Percentiles rank a stretch among this genome's conserved stretches.
Evolutionary conservation across 768 basidiomycete genomes (phyloP).

Genomic region (Chalciporus piperatus): DNA sequence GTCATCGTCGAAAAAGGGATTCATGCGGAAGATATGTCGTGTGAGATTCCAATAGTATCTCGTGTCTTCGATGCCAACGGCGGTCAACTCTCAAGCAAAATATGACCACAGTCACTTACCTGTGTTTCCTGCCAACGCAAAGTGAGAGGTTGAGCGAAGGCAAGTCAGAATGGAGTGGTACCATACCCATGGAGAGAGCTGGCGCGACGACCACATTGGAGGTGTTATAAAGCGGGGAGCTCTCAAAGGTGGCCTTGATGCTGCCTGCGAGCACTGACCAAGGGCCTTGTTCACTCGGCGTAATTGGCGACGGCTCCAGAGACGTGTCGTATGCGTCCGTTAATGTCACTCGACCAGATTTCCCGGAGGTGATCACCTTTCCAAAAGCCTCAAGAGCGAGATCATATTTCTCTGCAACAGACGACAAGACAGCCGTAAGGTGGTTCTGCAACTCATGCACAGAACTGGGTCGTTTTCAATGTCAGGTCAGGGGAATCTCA

Average conservation of each 20-base stretch:
- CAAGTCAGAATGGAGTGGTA: background rate
- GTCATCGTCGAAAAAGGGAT: constrained; percentile 17
- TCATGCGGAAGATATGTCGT: constrained; percentile 57
- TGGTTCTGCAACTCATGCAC: constrained; percentile 19
- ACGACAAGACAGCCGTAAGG: constrained; percentile 29
- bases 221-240: background rate
- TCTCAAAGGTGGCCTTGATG: constrained; percentile 21
- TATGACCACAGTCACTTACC: background rate
- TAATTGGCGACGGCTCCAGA: constrained; percentile 58
- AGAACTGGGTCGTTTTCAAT: constrained; percentile 6
- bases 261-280: no score
- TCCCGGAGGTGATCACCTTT: constrained; percentile 31
- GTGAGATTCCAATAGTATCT: constrained; percentile 13
- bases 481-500: no score
- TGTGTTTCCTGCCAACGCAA: constrained; percentile 4
- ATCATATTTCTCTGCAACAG: constrained; percentile 50
- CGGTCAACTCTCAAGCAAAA: background rate
- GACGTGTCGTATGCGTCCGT: constrained; percentile 46
- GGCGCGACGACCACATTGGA: constrained; percentile 16
- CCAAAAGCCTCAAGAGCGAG: constrained; percentile 61
- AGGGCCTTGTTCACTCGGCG: no score
- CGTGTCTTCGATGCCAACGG: background rate
- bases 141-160: background rate
- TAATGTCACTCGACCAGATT: constrained; percentile 47
- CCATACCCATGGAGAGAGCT: constrained; percentile 12